phyloP scores from a whole-genome alignment of 768 basidiomycete genomes.

The Guyanaporus albipodus region DNA sequence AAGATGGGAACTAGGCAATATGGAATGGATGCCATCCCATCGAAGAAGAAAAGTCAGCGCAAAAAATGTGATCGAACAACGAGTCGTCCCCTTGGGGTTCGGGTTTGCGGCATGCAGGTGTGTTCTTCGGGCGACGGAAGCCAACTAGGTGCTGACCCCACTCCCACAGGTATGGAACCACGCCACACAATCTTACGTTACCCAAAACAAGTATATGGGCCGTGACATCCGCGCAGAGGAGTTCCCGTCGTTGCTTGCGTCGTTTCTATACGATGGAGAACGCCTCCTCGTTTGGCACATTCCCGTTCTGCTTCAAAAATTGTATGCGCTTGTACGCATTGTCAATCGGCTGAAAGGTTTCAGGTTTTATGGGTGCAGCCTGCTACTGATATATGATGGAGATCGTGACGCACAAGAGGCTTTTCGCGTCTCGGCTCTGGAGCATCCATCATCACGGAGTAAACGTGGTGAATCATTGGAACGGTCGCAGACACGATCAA shows the following conservation, averaged over 20 bases:
- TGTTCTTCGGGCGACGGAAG: slow-evolving; percentile 28
- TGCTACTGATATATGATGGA: slow-evolving; percentile 97
- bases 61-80: slow-evolving; percentile 98
- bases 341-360: slow-evolving; percentile 88
- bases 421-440: slow-evolving; percentile 56
- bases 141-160: slow-evolving; percentile 4
- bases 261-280: slow-evolving; percentile 84
- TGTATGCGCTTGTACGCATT: slow-evolving; percentile 92
- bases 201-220: slow-evolving; percentile 96
- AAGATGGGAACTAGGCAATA: slow-evolving; percentile 99
- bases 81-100: slow-evolving; percentile 82
- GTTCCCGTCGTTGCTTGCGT: slow-evolving; percentile 75
- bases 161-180: slow-evolving; percentile 84
- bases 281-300: slow-evolving; percentile 87
- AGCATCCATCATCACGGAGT: slow-evolving; percentile 60
- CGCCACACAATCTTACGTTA: slow-evolving; percentile 74
- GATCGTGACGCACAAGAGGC: slow-evolving; percentile 83
- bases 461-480: slow-evolving; percentile 79
- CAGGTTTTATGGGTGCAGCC: slow-evolving; percentile 96
- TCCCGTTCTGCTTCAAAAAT: slow-evolving; percentile 82
- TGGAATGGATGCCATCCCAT: slow-evolving; percentile 86
- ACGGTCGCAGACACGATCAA: slow-evolving; percentile 43
- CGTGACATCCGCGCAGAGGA: slow-evolving; percentile 84
- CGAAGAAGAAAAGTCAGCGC: slow-evolving; percentile 97
- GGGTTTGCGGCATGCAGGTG: slow-evolving; percentile 99